Conservation (phyloP, 345 rosid species). For the Turnera subulata region DNA sequence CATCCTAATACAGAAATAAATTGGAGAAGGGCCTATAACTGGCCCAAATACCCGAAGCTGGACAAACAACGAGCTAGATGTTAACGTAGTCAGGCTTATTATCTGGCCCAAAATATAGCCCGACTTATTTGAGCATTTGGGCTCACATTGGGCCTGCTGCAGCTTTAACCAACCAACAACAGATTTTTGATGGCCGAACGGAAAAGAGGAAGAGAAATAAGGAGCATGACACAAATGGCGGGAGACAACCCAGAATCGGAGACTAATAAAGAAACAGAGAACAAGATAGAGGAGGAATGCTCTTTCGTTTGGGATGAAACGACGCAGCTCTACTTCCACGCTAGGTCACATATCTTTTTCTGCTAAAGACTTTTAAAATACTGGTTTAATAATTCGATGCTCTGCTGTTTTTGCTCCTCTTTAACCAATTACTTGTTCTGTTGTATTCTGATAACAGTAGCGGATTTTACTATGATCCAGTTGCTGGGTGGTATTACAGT, state of each 20-base stretch:
- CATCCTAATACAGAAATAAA: too few species aligned
- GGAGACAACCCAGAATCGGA: slow-evolving; percentile 23
- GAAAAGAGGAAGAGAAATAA: not conserved
- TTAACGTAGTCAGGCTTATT: too few species aligned
- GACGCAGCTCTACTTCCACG: slow-evolving; percentile 58
- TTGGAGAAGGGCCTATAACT: too few species aligned
- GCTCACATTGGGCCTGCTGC: too few species aligned
- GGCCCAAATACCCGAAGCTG: too few species aligned
- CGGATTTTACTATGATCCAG: slow-evolving; percentile 85
- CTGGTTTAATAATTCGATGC: not conserved
- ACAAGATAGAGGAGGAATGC: slow-evolving; percentile 16
- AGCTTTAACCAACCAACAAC: too few species aligned
- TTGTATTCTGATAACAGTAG: slow-evolving; percentile 41
- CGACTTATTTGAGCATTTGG: too few species aligned
- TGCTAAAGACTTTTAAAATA: not conserved
- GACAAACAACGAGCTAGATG: too few species aligned
- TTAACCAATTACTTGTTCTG: not conserved
- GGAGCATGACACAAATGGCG: slow-evolving; percentile 21
- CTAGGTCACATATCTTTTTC: slow-evolving; percentile 35
- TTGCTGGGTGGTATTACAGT: slow-evolving; percentile 88
- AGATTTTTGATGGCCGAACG: not conserved
- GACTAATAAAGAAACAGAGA: slow-evolving; percentile 8
- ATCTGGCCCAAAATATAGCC: too few species aligned
- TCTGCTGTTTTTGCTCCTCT: not conserved
- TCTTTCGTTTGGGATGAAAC: slow-evolving; percentile 70